A percentile compares a stretch with the other conserved stretches of the same genome.
These are phyloP conservation scores for Thelonectria rubi DNA, from an alignment of 2,329 filamentous ascomycete species.

Conservation along the genomic window DNA sequence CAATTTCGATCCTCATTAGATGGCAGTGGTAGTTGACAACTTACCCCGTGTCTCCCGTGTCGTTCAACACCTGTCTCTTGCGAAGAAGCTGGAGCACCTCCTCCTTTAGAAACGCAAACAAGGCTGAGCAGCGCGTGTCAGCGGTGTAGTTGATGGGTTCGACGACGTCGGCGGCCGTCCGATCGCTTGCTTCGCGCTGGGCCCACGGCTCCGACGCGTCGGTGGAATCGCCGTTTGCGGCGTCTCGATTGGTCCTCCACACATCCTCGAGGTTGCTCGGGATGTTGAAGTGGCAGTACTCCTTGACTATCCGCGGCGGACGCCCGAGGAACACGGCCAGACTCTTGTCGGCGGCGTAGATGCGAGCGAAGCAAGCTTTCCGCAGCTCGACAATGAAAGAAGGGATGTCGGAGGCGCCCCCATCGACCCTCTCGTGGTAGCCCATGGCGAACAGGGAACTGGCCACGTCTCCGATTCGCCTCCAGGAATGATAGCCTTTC, in stretches of 20 bases:
- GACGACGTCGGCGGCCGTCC: too few relatives aligned
- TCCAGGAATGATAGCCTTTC: slow-evolving; percentile 54
- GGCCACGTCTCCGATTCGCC: slow-evolving; percentile 55
- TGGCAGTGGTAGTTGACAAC: not conserved
- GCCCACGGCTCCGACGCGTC: too few relatives aligned
- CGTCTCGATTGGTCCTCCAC: slow-evolving; percentile 6
- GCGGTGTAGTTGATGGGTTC: slow-evolving; percentile 25
- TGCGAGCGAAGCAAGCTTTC: slow-evolving; percentile 51
- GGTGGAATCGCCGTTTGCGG: too few relatives aligned
- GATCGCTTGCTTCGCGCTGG: too few relatives aligned
- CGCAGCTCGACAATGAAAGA: slow-evolving; percentile 53
- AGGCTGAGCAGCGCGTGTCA: slow-evolving; percentile 26
- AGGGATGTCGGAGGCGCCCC: slow-evolving; percentile 33
- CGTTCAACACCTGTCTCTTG: slow-evolving; percentile 1
- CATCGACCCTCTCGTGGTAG: slow-evolving; percentile 52
- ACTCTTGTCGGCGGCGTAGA: slow-evolving; percentile 57
- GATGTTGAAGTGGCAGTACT: slow-evolving; percentile 16
- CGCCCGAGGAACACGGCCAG: slow-evolving; percentile 51
- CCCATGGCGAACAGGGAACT: slow-evolving; percentile 57
- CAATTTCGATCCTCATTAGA: not conserved
- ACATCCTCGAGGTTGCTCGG: slow-evolving; percentile 6
- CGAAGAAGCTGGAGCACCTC: slow-evolving; percentile 25
- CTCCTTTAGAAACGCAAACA: slow-evolving; percentile 28
- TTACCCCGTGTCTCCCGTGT: slow-evolving; percentile 4
- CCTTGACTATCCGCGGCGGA: slow-evolving; percentile 51